Base-by-base conservation (phyloP, 2,329 filamentous ascomycete genomes). In the Fusarium sp. region DNA sequence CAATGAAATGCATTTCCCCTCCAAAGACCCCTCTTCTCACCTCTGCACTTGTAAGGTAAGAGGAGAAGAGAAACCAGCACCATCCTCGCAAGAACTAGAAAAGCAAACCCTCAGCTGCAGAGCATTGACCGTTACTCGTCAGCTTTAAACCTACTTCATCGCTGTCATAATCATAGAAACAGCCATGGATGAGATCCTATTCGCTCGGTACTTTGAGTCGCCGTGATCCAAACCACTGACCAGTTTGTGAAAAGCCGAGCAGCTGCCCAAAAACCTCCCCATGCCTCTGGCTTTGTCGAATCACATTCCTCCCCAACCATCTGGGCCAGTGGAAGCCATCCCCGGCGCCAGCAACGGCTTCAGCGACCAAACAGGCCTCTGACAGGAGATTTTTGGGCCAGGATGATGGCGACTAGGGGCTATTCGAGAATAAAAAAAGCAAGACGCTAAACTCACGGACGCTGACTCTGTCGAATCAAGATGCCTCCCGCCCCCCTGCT, bases 291-390 rank as follows among this genome's bases (percentile, higher is more conserved):
- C 52, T 24, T 53, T 61, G 49, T 71, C 73, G 74, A 75, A 75
- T 75, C 74, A 75, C 68, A 75, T 74, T 73, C 64, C 74, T 75
- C 73, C 65, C 74, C 73, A 65, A 66, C 72, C 70, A 71, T 72
- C 61, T 75, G 74, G 74, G 70, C 70, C 73, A 72, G 67, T 53
- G 68, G 66, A 72, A 74, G 71, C 61, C 58, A 66, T 72, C 72
- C 72, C 65, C 68, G 64, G 73, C 73, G 73, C 70, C 70, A 75
- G 65, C 57, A 72, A 67, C 69, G 70, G 68, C 65, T 30, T 34
- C 44, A 57, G 58, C 58, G 53, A 63, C 72, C 73, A 75, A 71
- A 75, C 68, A 75, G 65, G 68, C 62, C 66, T 56, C 56, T 62
- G 54, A 66, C 60, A 68, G 66, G 68, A 53, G 60, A 59, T 48